These are phyloP conservation scores for Penicillium sp. DNA, from an alignment of 2,329 filamentous ascomycete species.

Conservation along the genomic window DNA sequence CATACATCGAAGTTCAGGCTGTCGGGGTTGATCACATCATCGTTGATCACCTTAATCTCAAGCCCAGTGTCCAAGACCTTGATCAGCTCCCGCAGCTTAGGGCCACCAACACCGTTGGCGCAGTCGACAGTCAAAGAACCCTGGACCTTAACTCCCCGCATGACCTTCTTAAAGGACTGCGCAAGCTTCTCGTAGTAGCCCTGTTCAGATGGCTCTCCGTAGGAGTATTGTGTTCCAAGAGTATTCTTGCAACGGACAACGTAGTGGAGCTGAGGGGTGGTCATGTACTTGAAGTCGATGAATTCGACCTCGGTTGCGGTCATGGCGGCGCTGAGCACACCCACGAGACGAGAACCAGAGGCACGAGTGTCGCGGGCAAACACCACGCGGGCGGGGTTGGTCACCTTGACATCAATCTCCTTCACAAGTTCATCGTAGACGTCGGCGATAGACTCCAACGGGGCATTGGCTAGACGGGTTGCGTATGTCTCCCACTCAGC, in stretches of 20 bases:
- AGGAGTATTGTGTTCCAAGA: slow-evolving; percentile 78
- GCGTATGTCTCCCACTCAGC: slow-evolving; percentile 87
- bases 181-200: slow-evolving; percentile 95
- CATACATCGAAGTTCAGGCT: slow-evolving; percentile 82
- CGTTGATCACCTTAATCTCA: slow-evolving; percentile 85
- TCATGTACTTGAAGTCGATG: slow-evolving; percentile 85
- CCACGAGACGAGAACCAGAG: slow-evolving; percentile 80
- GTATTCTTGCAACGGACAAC: slow-evolving; percentile 93
- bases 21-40: slow-evolving; percentile 87
- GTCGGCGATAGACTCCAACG: slow-evolving; percentile 70
- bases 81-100: slow-evolving; percentile 81
- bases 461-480: slow-evolving; percentile 83
- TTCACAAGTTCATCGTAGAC: slow-evolving; percentile 74
- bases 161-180: slow-evolving; percentile 78
- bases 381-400: slow-evolving; percentile 73
- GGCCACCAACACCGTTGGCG: slow-evolving; percentile 93
- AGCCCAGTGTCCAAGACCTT: slow-evolving; percentile 76
- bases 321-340: slow-evolving; percentile 75
- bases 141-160: slow-evolving; percentile 71
- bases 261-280: slow-evolving; percentile 98
- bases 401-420: slow-evolving; percentile 72
- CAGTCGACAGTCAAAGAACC: slow-evolving; percentile 85
- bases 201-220: slow-evolving; percentile 82
- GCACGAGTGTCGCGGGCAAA: slow-evolving; percentile 91
- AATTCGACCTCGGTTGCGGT: slow-evolving; percentile 71